These are phyloP conservation scores for Rhodotorula graminis DNA, from an alignment of 768 basidiomycete genomes.

Conservation along the genomic window DNA sequence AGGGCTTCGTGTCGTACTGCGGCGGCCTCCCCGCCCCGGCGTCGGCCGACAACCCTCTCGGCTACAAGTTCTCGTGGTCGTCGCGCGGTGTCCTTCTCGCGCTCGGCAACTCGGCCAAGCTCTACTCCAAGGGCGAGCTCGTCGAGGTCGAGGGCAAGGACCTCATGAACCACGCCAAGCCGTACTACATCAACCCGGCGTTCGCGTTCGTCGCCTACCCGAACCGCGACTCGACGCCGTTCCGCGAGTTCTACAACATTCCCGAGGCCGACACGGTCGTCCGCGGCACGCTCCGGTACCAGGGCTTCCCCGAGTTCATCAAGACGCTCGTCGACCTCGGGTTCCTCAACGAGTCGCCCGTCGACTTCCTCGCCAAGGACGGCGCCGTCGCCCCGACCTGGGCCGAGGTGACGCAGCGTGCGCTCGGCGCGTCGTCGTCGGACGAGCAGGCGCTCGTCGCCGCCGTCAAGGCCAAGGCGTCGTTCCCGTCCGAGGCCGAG, in stretches of 20 bases:
- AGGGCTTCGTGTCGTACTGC: slow-evolving; percentile 88
- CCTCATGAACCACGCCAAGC: slow-evolving; percentile 83
- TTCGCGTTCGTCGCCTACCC: slow-evolving; percentile 93
- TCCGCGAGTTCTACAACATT: slow-evolving; percentile 85
- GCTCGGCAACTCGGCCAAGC: slow-evolving; percentile 81
- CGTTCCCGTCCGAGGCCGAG: slow-evolving; percentile 69
- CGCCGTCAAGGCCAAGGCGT: slow-evolving; percentile 62
- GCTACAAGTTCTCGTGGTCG: slow-evolving; percentile 99
- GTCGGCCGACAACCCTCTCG: slow-evolving; percentile 86
- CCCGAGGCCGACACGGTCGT: slow-evolving; percentile 89
- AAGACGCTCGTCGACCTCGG: slow-evolving; percentile 78
- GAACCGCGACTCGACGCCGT: slow-evolving; percentile 87
- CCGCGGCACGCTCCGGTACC: slow-evolving; percentile 88
- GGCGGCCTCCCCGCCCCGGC: slow-evolving; percentile 92
- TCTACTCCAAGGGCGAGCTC: slow-evolving; percentile 59
- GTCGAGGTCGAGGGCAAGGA: slow-evolving; percentile 68
- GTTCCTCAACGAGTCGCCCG: slow-evolving; percentile 69
- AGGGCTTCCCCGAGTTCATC: slow-evolving; percentile 95
- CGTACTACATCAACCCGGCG: slow-evolving; percentile 91
- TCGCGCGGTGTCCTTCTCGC: slow-evolving; percentile 93
- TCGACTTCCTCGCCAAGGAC: slow-evolving; percentile 63
- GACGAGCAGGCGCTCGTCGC: slow-evolving; percentile 72
- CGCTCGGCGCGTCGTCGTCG: slow-evolving; percentile 63
- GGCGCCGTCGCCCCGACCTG: slow-evolving; percentile 64
- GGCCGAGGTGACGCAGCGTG: slow-evolving; percentile 73